Conservation (phyloP, 2,329 filamentous ascomycete genomes). For the Fusarium bactridioides region DNA sequence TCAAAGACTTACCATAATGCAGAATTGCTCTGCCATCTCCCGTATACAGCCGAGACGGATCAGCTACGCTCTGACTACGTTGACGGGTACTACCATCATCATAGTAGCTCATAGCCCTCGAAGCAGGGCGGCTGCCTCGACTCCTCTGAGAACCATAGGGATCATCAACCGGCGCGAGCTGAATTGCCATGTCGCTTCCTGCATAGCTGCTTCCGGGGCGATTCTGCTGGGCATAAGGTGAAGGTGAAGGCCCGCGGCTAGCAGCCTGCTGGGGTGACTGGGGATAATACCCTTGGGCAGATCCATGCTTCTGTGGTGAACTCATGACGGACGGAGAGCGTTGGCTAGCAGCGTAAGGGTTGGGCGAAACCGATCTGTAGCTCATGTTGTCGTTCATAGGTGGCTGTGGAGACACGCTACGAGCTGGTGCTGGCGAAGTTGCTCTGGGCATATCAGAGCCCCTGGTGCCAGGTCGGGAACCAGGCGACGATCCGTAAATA, state of each 20-base stretch:
- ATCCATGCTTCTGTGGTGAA: conserved; percentile 54
- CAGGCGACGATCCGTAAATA: conserved; percentile 47
- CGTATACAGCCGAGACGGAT: conserved; percentile 81
- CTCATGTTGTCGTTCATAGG: conserved; percentile 54
- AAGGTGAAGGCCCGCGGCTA: conserved; percentile 57
- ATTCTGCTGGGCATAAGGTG: conserved; percentile 56
- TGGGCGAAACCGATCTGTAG: conserved; percentile 66
- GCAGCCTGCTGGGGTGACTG: conserved; percentile 60
- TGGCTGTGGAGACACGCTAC: conserved; percentile 70
- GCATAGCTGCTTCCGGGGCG: conserved; percentile 62
- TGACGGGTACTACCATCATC: conserved; percentile 60
- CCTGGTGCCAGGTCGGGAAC: conserved; percentile 66
- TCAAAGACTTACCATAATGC: conserved; percentile 82
- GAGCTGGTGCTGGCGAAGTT: conserved; percentile 73
- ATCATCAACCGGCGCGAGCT: conserved; percentile 68
- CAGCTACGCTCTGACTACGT: conserved; percentile 86
- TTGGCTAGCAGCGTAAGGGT: conserved; percentile 62
- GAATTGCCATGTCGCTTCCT: conserved; percentile 70
- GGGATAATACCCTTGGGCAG: conserved; percentile 60
- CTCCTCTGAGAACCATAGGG: conserved; percentile 66
- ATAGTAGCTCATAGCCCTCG: conserved; percentile 64
- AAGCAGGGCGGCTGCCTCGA: conserved; percentile 58
- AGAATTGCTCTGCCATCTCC: conserved; percentile 86
- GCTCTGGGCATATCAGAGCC: conserved; percentile 66
- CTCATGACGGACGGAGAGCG: conserved; percentile 50